Conservation (phyloP, 768 basidiomycete species). For the Suillus subaureus region DNA sequence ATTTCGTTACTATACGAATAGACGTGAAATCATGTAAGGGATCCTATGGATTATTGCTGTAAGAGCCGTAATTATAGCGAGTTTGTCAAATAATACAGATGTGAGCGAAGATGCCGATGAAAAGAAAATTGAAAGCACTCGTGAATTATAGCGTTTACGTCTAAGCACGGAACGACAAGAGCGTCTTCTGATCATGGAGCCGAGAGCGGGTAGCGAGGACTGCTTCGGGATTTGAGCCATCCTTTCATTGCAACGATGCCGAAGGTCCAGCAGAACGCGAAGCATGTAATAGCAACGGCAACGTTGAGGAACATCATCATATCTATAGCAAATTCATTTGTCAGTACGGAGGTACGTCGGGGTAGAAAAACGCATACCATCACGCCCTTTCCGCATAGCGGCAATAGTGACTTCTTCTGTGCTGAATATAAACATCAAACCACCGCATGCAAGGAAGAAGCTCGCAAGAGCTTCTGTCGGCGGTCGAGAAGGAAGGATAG, state of each 20-base stretch:
- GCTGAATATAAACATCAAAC: conserved; percentile 86
- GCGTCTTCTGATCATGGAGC: conserved; percentile 3
- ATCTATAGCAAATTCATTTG: conserved; percentile 44
- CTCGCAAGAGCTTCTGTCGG: conserved; percentile 91
- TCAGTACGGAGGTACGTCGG: neutral
- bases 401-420: conserved; percentile 88
- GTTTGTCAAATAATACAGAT: neutral
- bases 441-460: conserved; percentile 87
- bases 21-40: neutral
- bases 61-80: neutral
- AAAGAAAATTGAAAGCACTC: conserved; percentile 1
- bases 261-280: conserved; percentile 85
- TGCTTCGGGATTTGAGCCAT: conserved; percentile 60
- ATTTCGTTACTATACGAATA: neutral
- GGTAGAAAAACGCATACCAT: conserved; percentile 52
- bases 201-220: conserved; percentile 22
- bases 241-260: conserved; percentile 79
- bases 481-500: conserved; percentile 87
- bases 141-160: neutral
- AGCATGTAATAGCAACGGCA: conserved; percentile 82
- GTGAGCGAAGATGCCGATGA: neutral
- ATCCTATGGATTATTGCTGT: neutral
- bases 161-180: neutral
- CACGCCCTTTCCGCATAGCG: conserved; percentile 88
- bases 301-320: conserved; percentile 90